Evolutionary conservation across 805 yeast genomes (phyloP).

Genomic region (Schwanniomyces yamadae): DNA sequence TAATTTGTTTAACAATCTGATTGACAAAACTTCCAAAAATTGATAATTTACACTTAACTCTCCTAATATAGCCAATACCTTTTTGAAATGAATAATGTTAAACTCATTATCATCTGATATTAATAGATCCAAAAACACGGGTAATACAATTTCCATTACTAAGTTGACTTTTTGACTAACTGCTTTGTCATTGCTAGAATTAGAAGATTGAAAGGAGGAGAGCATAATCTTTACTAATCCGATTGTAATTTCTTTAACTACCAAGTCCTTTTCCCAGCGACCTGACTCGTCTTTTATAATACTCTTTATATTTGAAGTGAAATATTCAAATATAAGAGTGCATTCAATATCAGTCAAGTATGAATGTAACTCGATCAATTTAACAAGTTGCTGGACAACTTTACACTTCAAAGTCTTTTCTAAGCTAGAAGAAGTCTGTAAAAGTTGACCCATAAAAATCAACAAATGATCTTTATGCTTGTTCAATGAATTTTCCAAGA

Average conservation of each 20-base stretch:
- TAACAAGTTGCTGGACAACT: constrained; percentile 63
- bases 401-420: constrained; percentile 71
- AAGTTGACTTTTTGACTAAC: constrained; percentile 23
- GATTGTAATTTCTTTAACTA: constrained; percentile 52
- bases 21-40: constrained; percentile 43
- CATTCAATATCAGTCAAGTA: constrained; percentile 57
- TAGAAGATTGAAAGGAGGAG: constrained; percentile 8
- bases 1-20: constrained; percentile 44
- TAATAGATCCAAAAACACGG: constrained; percentile 48
- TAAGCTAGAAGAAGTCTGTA: constrained; percentile 62
- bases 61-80: constrained; percentile 20
- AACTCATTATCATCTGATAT: constrained; percentile 5
- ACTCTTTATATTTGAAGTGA: constrained; percentile 53
- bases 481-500: constrained; percentile 35
- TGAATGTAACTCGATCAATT: constrained; percentile 48
- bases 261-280: constrained; percentile 42
- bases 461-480: constrained; percentile 65
- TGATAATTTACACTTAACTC: constrained; percentile 40
- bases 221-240: constrained; percentile 53
- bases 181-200: constrained; percentile 3
- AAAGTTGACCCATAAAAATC: constrained; percentile 63
- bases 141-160: constrained; percentile 52
- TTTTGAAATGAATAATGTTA: constrained; percentile 10
- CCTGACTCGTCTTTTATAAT: constrained; percentile 37
- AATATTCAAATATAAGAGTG: constrained; percentile 59